These are phyloP conservation scores for Thymus quinquecostatus DNA, from an alignment of 257 asterid species.

Conservation along the genomic window DNA sequence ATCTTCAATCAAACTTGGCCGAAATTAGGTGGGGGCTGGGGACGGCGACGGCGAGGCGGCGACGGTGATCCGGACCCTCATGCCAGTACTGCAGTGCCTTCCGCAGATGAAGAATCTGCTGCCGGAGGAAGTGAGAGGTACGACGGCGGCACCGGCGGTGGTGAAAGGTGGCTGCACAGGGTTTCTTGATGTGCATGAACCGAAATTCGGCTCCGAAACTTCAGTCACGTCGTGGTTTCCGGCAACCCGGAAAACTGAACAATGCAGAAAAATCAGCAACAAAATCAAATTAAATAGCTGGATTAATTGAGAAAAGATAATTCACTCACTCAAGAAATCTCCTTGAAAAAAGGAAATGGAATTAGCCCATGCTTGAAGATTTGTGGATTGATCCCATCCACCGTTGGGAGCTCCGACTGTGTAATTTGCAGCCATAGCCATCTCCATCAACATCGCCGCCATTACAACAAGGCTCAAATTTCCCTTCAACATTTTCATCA, in stretches of 20 bases:
- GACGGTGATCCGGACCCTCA: slow-evolving; percentile 59
- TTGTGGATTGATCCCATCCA: slow-evolving; percentile 58
- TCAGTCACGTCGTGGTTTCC: slow-evolving; percentile 61
- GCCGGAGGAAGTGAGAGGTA: slow-evolving; percentile 60
- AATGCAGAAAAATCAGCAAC: slow-evolving; percentile 9
- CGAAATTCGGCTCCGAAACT: slow-evolving; percentile 59
- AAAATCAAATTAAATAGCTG: too few relatives aligned
- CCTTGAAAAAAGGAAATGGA: slow-evolving; percentile 44
- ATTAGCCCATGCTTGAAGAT: slow-evolving; percentile 61
- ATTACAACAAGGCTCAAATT: slow-evolving; percentile 33
- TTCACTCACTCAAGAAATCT: slow-evolving; percentile 57
- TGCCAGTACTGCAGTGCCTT: slow-evolving; percentile 68
- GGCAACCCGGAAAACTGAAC: slow-evolving; percentile 57
- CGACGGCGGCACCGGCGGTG: slow-evolving; percentile 48
- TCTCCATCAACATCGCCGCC: slow-evolving; percentile 32
- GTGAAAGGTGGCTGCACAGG: slow-evolving; percentile 44
- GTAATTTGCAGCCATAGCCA: slow-evolving; percentile 54
- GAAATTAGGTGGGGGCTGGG: slow-evolving; percentile 9
- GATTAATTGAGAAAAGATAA: too few relatives aligned
- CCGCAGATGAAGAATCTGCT: slow-evolving; percentile 70
- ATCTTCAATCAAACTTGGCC: too few relatives aligned
- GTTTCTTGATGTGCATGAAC: slow-evolving; percentile 48
- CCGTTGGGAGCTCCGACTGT: slow-evolving; percentile 61
- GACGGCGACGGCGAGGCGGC: slow-evolving; percentile 43
- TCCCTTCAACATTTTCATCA: slow-evolving; percentile 41